These are phyloP conservation scores for Suillus subaureus DNA, from an alignment of 768 basidiomycete species.

Conservation along the genomic window DNA sequence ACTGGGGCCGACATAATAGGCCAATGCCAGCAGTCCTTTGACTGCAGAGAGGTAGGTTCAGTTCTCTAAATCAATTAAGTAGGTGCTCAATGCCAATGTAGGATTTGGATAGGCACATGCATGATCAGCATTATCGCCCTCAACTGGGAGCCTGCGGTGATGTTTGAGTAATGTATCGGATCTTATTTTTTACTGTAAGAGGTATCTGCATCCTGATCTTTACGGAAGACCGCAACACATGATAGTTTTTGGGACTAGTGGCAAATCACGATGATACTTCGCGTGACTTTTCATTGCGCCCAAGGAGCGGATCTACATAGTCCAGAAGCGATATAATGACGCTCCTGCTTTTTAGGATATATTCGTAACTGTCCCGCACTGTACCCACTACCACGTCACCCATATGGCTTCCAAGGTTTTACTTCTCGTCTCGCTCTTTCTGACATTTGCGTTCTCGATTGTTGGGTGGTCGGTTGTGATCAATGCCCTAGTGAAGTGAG, in stretches of 20 bases:
- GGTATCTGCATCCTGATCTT: neutral
- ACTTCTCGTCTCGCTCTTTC: constrained; percentile 21
- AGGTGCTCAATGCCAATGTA: neutral
- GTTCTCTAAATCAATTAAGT: neutral
- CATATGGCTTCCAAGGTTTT: neutral
- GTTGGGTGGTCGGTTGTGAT: constrained; percentile 13
- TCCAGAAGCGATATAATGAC: neutral
- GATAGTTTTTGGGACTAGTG: neutral
- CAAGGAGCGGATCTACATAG: neutral
- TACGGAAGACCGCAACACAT: neutral
- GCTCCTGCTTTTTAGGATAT: neutral
- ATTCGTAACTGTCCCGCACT: neutral
- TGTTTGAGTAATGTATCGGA: neutral
- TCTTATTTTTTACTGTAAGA: neutral
- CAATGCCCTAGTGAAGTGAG: constrained; percentile 15
- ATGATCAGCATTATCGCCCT: neutral
- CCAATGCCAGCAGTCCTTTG: constrained; percentile 30
- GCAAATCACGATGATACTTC: neutral
- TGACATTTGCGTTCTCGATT: constrained; percentile 34
- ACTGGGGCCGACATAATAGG: constrained; percentile 23
- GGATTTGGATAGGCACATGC: constrained; percentile 14
- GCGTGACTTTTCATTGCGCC: constrained; percentile 1
- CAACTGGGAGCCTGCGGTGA: neutral
- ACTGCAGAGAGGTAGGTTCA: constrained; percentile 29
- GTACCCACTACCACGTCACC: neutral